These are phyloP conservation scores for Scedosporium boydii DNA, from an alignment of 2,329 filamentous ascomycete species.

Conservation along the genomic window DNA sequence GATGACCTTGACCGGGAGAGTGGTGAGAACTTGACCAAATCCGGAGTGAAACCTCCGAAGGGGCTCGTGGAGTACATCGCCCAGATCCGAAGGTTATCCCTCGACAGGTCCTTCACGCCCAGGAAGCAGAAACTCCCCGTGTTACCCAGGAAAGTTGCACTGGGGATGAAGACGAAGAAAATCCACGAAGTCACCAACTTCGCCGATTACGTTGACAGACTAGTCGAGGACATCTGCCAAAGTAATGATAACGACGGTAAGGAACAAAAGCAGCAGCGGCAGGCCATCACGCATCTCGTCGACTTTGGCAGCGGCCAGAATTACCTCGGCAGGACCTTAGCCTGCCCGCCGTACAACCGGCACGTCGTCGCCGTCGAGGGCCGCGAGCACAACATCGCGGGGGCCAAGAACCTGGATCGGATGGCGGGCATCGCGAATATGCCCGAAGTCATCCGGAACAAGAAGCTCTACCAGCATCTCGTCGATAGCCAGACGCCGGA, in stretches of 20 bases:
- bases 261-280: constrained; percentile 26
- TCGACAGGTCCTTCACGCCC: constrained; percentile 51
- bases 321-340: constrained; percentile 82
- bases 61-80: constrained; percentile 64
- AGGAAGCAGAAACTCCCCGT: constrained; percentile 36
- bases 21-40: constrained; percentile 5
- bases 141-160: constrained; percentile 61
- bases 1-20: constrained; percentile 49
- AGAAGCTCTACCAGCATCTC: constrained; percentile 61
- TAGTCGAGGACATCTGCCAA: constrained; percentile 46
- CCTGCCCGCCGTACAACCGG: constrained; percentile 74
- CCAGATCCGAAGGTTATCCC: constrained; percentile 58
- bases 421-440: constrained; percentile 66
- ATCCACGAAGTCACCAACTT: constrained; percentile 89
- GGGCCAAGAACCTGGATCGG: constrained; percentile 78
- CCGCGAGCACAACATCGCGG: constrained; percentile 73
- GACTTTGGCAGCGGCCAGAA: constrained; percentile 97
- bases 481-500: constrained; percentile 25
- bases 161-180: constrained; percentile 96
- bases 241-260: constrained; percentile 10
- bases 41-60: constrained; percentile 24
- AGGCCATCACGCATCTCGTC: constrained; percentile 72
- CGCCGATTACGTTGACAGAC: constrained; percentile 65
- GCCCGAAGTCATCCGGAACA: constrained; percentile 67
- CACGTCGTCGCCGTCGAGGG: constrained; percentile 88